Evolutionary conservation across 192 early-diverging fungal species (phyloP).

Genomic region (Funneliformis geosporum): DNA sequence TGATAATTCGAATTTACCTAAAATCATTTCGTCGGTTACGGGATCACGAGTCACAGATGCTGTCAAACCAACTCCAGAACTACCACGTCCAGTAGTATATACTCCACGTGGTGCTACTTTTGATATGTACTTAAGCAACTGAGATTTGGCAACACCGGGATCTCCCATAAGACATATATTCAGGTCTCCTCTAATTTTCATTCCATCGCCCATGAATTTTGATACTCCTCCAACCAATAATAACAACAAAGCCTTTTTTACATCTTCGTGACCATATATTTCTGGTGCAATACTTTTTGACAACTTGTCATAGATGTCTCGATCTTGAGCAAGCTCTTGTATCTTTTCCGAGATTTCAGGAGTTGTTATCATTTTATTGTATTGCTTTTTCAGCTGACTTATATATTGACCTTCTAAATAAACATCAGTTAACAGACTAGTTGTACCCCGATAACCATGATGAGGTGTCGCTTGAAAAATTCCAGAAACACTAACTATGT

Average conservation of each 20-base stretch:
- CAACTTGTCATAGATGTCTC: conserved; percentile 76
- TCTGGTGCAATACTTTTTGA: conserved; percentile 82
- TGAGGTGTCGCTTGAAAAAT: conserved; percentile 92
- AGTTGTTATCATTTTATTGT: conserved; percentile 76
- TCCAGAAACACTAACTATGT: conserved; percentile 80
- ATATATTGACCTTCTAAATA: conserved; percentile 90
- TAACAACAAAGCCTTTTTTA: conserved; percentile 88
- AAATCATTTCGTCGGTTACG: conserved; percentile 91
- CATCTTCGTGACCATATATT: conserved; percentile 91
- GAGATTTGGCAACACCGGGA: conserved; percentile 97
- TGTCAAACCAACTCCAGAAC: conserved; percentile 94
- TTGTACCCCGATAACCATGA: conserved; percentile 87
- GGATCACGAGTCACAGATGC: conserved; percentile 93
- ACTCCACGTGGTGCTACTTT: conserved; percentile 94
- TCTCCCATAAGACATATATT: conserved; percentile 99
- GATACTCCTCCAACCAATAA: conserved; percentile 79
- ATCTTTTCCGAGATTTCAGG: conserved; percentile 54
- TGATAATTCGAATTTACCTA: conserved; percentile 45
- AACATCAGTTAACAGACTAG: conserved; percentile 93
- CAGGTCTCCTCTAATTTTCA: conserved; percentile 96
- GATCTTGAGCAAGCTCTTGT: conserved; percentile 61
- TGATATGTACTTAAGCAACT: conserved; percentile 91
- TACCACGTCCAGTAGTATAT: conserved; percentile 95
- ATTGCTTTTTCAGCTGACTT: conserved; percentile 86
- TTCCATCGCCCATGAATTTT: conserved; percentile 86